These are phyloP conservation scores for Allium fistulosum DNA, from an alignment of 106 monocot species.

Conservation along the genomic window DNA sequence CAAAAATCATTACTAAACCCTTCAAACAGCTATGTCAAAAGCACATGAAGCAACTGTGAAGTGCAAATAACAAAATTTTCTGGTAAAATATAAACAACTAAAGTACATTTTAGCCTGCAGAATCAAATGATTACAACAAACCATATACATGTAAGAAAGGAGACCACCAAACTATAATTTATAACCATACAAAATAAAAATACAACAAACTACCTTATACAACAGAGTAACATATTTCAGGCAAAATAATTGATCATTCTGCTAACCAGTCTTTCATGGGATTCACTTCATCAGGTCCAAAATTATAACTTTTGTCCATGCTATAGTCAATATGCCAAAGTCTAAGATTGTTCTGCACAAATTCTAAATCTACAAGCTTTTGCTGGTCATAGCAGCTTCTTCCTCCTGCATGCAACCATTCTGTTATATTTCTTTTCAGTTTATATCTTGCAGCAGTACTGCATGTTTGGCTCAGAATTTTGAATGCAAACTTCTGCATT, in stretches of 20 bases:
- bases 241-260: not conserved
- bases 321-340: conserved; percentile 15
- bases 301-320: conserved; percentile 7
- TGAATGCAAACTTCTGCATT: conserved; percentile 47
- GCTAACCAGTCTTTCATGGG: conserved; percentile 48
- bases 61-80: too few relatives aligned
- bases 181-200: too few relatives aligned
- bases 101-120: too few relatives aligned
- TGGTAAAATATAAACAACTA: too few relatives aligned
- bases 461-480: conserved; percentile 59
- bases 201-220: too few relatives aligned
- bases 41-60: too few relatives aligned
- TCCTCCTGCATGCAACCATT: conserved; percentile 41
- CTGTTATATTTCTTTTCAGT: conserved; percentile 36
- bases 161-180: too few relatives aligned
- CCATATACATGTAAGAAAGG: too few relatives aligned
- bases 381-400: conserved; percentile 39
- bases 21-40: too few relatives aligned
- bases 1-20: too few relatives aligned
- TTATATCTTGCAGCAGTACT: conserved; percentile 42
- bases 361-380: conserved; percentile 46
- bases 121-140: too few relatives aligned
- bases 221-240: not conserved
- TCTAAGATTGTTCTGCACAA: conserved; percentile 52
- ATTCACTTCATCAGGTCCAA: conserved; percentile 24